Conservation (phyloP, 169 alveolate genomes). For the Perkinsus olseni region DNA sequence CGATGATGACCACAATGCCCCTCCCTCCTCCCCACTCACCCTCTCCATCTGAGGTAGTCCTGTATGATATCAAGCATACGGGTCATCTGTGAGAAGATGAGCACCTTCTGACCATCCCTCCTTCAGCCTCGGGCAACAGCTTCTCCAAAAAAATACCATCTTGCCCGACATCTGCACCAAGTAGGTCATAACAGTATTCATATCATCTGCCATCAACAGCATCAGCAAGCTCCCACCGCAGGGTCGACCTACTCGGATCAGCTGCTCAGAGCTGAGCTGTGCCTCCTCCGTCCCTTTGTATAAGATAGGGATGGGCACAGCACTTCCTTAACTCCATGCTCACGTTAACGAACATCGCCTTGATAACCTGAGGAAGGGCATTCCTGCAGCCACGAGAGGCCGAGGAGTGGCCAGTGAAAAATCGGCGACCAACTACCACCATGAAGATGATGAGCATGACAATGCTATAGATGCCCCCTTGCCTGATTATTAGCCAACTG, state of each 20-base stretch:
- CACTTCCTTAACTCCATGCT: slow-evolving; percentile 92
- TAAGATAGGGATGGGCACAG: slow-evolving; percentile 94
- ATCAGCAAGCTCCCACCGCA: background rate
- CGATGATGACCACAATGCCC: no score
- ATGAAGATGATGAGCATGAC: background rate
- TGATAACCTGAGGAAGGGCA: background rate
- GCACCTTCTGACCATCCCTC: slow-evolving; percentile 83
- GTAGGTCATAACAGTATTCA: background rate
- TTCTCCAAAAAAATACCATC: slow-evolving; percentile 82
- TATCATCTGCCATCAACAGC: background rate
- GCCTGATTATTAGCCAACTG: background rate
- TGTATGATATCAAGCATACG: slow-evolving; percentile 90
- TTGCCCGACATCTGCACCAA: slow-evolving; percentile 84
- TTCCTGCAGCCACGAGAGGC: background rate
- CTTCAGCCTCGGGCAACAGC: slow-evolving; percentile 68
- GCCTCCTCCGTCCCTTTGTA: slow-evolving; percentile 74
- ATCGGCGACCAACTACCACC: no score
- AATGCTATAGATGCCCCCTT: background rate
- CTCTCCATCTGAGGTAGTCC: slow-evolving; percentile 73
- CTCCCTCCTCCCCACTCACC: background rate
- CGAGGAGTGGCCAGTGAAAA: background rate
- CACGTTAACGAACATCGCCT: background rate
- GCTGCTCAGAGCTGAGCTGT: background rate
- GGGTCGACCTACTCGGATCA: background rate
- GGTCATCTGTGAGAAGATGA: slow-evolving; percentile 93